These are phyloP conservation scores for Pestalotiopsis fici DNA, from an alignment of 2,329 filamentous ascomycete species.

Conservation along the genomic window DNA sequence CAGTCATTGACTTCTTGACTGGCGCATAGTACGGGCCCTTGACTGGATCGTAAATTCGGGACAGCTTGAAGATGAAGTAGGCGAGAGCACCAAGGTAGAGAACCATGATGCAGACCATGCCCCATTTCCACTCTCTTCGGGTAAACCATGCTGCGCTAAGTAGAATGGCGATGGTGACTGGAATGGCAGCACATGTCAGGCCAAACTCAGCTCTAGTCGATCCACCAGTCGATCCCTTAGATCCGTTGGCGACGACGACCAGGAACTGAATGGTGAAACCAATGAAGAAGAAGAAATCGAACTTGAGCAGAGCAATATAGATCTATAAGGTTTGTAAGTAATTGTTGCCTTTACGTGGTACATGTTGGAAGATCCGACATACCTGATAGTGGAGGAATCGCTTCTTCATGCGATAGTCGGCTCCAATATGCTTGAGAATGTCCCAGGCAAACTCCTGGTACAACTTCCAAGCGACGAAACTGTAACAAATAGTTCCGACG, in stretches of 20 bases:
- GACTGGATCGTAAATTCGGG: slow-evolving; percentile 81
- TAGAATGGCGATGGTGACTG: slow-evolving; percentile 87
- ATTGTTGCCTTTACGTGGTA: background rate
- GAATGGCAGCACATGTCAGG: slow-evolving; percentile 86
- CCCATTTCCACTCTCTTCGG: slow-evolving; percentile 75
- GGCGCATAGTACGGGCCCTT: slow-evolving; percentile 67
- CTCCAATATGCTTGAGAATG: slow-evolving; percentile 98
- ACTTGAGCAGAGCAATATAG: slow-evolving; percentile 96
- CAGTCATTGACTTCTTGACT: slow-evolving; percentile 82
- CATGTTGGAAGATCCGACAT: slow-evolving; percentile 15
- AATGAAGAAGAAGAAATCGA: slow-evolving; percentile 99
- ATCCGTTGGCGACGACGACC: slow-evolving; percentile 77
- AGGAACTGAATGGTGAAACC: slow-evolving; percentile 98
- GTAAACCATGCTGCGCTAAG: slow-evolving; percentile 84
- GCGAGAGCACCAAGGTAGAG: slow-evolving; percentile 86
- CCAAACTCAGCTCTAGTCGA: slow-evolving; percentile 74
- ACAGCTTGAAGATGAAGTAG: slow-evolving; percentile 98
- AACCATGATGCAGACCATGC: slow-evolving; percentile 78
- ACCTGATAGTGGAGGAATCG: slow-evolving; percentile 97
- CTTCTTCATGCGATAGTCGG: slow-evolving; percentile 94
- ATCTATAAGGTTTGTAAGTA: slow-evolving; percentile 58
- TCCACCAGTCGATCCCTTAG: slow-evolving; percentile 40
- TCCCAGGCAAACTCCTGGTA: slow-evolving; percentile 99
- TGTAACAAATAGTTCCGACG: slow-evolving; percentile 71
- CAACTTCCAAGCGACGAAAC: slow-evolving; percentile 85